Evolutionary conservation across 2,329 filamentous ascomycete genomes (phyloP).

Genomic region (Scedosporium aurantiacum): DNA sequence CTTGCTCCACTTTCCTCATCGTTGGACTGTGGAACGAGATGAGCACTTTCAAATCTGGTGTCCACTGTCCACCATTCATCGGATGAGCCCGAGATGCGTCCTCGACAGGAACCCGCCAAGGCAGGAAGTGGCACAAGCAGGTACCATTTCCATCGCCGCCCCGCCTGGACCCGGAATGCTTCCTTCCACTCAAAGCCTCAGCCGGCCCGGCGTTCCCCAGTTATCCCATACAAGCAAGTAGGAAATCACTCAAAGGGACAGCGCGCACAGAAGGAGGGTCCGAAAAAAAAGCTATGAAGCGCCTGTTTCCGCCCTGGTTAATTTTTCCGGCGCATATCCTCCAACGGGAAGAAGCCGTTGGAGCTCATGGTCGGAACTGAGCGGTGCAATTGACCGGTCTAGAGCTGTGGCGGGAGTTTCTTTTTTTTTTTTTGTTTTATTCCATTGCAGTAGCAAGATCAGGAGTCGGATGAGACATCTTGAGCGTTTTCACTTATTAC

Average conservation of each 20-base stretch:
- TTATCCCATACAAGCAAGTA: neutral
- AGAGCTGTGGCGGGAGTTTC: neutral
- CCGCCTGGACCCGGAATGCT: neutral
- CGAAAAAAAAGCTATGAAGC: neutral
- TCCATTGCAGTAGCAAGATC: no score
- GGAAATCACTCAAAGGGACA: neutral
- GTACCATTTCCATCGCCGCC: neutral
- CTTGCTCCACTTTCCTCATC: no score
- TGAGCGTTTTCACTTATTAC: no score
- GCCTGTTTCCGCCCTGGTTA: neutral
- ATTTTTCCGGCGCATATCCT: neutral
- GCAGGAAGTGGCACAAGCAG: neutral
- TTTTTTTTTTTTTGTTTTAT: no score
- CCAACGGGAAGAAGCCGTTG: constrained; percentile 21
- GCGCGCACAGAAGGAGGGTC: neutral
- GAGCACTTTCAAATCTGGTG: no score
- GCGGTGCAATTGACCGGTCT: neutral
- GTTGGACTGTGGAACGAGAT: no score
- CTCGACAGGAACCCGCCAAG: neutral
- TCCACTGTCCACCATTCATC: no score
- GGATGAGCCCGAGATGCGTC: neutral
- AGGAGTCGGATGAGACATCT: no score
- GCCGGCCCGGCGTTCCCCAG: neutral
- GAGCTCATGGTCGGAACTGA: constrained; percentile 21
- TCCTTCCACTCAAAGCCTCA: neutral